Evolutionary conservation across 2,329 filamentous ascomycete genomes (phyloP).

Genomic region (Aspergillus sp.): DNA sequence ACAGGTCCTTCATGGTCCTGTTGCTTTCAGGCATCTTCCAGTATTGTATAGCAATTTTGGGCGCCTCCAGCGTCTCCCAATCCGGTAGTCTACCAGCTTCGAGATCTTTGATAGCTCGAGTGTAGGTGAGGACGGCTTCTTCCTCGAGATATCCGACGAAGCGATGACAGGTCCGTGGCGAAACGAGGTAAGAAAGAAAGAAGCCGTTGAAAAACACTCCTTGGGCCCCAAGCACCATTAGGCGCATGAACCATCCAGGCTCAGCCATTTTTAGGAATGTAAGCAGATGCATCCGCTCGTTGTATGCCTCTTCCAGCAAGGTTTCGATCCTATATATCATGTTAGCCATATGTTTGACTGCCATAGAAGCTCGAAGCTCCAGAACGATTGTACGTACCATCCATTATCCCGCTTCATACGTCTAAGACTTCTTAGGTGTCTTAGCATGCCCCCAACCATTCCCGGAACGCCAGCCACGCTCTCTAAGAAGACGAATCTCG

Average conservation of each 20-base stretch:
- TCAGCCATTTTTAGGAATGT: slow-evolving; percentile 91
- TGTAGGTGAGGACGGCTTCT: slow-evolving; percentile 95
- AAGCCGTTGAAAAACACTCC: slow-evolving; percentile 96
- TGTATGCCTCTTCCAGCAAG: slow-evolving; percentile 84
- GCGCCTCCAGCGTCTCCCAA: slow-evolving; percentile 76
- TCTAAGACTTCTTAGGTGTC: slow-evolving; percentile 81
- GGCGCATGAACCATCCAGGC: slow-evolving; percentile 84
- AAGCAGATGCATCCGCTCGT: slow-evolving; percentile 89
- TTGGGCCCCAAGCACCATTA: slow-evolving; percentile 88
- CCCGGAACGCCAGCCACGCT: slow-evolving; percentile 92
- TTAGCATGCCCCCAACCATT: slow-evolving; percentile 93
- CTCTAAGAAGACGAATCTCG: slow-evolving; percentile 89
- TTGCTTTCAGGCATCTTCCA: slow-evolving; percentile 90
- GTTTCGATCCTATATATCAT: slow-evolving; percentile 72
- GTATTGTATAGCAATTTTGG: slow-evolving; percentile 86
- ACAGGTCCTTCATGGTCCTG: slow-evolving; percentile 78
- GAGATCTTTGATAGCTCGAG: slow-evolving; percentile 80
- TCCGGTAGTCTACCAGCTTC: slow-evolving; percentile 79
- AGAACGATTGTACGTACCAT: slow-evolving; percentile 52
- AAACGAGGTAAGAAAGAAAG: slow-evolving; percentile 84
- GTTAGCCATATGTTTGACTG: neutral
- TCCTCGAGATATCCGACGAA: slow-evolving; percentile 98
- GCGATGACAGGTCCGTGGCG: slow-evolving; percentile 83
- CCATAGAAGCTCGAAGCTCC: neutral
- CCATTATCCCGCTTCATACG: slow-evolving; percentile 90